A percentile compares a stretch with the other conserved stretches of the same genome.
Evolutionary conservation across 2,329 filamentous ascomycete genomes (phyloP).

Genomic region (Tolypocladium album): DNA sequence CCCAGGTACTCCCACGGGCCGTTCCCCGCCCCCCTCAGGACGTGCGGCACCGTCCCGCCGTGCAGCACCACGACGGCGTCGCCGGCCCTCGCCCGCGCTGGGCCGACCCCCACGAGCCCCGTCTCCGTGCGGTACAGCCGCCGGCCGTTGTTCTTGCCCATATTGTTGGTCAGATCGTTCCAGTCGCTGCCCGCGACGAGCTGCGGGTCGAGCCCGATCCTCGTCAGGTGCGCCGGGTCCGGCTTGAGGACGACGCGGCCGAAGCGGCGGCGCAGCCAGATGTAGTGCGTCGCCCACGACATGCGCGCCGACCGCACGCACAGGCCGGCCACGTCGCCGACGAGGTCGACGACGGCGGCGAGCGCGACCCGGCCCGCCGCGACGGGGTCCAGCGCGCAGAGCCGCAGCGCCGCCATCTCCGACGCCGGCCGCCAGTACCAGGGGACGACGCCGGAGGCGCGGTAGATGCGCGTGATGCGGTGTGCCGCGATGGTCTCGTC

Average conservation of each 20-base stretch:
- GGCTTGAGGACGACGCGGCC: not conserved
- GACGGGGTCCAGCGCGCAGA: conserved; percentile 9
- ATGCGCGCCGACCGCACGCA: conserved; percentile 5
- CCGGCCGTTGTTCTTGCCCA: conserved; percentile 9
- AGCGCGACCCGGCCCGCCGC: not conserved
- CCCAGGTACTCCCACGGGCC: conserved; percentile 16
- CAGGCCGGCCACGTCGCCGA: conserved; percentile 6
- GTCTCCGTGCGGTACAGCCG: conserved; percentile 16
- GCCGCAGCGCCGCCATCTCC: conserved; percentile 6
- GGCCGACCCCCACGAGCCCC: conserved; percentile 18
- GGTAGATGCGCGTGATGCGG: conserved; percentile 11
- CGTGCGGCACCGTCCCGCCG: conserved; percentile 16
- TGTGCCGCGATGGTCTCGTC: conserved; percentile 4
- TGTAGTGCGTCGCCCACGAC: not conserved
- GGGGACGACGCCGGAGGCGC: conserved; percentile 9
- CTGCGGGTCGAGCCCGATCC: conserved; percentile 7
- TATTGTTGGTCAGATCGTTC: conserved; percentile 4
- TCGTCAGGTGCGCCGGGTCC: not conserved
- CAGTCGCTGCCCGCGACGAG: conserved; percentile 2
- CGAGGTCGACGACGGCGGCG: conserved; percentile 6
- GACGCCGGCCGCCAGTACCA: conserved; percentile 13
- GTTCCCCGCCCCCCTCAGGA: conserved; percentile 8
- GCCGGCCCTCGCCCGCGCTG: conserved; percentile 8
- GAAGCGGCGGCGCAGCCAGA: conserved; percentile 5
- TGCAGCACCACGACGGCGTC: conserved; percentile 17